Conservation (phyloP, 2,329 filamentous ascomycete species). For the Didymella keratinophila region DNA sequence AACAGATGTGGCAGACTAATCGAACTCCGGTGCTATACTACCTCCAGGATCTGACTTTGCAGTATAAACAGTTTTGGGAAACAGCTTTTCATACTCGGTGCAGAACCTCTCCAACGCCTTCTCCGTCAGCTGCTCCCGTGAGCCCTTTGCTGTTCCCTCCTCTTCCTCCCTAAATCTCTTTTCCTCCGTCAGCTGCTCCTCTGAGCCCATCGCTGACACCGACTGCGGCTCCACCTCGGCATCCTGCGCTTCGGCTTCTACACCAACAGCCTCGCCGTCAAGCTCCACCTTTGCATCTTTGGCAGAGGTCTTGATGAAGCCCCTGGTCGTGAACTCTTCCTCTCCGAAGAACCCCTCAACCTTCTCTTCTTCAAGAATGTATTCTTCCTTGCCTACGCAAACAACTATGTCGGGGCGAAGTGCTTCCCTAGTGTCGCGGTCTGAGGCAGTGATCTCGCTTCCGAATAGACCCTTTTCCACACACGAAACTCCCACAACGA, state of each 20-base stretch:
- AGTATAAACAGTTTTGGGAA: not conserved
- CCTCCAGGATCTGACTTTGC: constrained; percentile 9
- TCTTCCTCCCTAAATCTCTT: not conserved
- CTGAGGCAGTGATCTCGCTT: constrained; percentile 20
- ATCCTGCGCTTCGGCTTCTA: constrained; percentile 1
- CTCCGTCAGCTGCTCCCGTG: constrained; percentile 19
- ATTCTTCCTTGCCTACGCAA: constrained; percentile 7
- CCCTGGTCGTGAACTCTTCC: not conserved
- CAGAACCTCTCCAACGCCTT: constrained; percentile 8
- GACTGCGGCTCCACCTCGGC: constrained; percentile 7
- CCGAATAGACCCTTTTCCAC: constrained; percentile 22
- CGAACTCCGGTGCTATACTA: constrained; percentile 1
- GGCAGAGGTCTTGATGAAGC: not conserved
- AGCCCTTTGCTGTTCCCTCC: not conserved
- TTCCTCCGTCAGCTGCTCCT: not conserved
- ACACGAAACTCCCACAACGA: constrained; percentile 24
- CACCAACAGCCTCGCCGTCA: not conserved
- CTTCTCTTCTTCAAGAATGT: not conserved
- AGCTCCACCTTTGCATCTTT: constrained; percentile 8
- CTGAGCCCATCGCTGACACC: not conserved
- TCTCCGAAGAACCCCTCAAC: not conserved
- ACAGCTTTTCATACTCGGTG: not conserved
- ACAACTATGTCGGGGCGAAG: constrained; percentile 16
- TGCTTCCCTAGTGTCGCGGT: constrained; percentile 18
- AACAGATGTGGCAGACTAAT: not conserved